phyloP scores from a whole-genome alignment of 2,329 filamentous ascomycete species.

The Ascochyta fabae region DNA sequence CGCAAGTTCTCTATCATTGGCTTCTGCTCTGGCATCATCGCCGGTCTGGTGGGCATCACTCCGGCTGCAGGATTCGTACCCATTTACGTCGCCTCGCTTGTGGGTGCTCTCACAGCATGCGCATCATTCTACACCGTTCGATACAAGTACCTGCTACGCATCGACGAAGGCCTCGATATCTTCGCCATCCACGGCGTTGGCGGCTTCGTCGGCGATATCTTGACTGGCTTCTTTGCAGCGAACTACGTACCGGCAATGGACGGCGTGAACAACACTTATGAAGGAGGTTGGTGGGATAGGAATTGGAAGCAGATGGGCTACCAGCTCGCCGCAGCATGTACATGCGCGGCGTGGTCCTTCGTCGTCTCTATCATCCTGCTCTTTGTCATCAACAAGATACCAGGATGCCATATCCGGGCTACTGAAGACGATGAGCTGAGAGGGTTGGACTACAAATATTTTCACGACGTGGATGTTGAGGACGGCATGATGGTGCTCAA shows the following conservation, averaged over 20 bases:
- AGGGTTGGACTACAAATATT: conserved; percentile 61
- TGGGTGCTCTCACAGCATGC: conserved; percentile 60
- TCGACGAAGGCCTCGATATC: conserved; percentile 66
- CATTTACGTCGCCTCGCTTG: conserved; percentile 58
- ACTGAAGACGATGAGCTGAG: conserved; percentile 62
- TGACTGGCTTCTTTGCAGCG: conserved; percentile 65
- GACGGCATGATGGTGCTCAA: conserved; percentile 31
- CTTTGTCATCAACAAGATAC: conserved; percentile 64
- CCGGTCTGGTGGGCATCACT: conserved; percentile 65
- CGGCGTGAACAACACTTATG: conserved; percentile 55
- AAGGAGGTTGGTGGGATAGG: conserved; percentile 59
- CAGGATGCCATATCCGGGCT: conserved; percentile 62
- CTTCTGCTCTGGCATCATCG: conserved; percentile 62
- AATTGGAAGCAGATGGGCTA: conserved; percentile 63
- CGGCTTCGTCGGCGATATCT: conserved; percentile 63
- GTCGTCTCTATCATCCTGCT: conserved; percentile 60
- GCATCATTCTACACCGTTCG: conserved; percentile 56
- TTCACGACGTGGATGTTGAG: conserved; percentile 45
- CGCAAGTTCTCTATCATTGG: conserved; percentile 60
- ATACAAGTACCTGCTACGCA: conserved; percentile 58
- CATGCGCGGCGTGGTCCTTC: conserved; percentile 64
- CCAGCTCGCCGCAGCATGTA: conserved; percentile 64
- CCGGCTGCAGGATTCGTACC: conserved; percentile 63
- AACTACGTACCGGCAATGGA: conserved; percentile 59
- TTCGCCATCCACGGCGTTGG: conserved; percentile 67